Evolutionary conservation across 1,139 yeast genomes (phyloP), one percentile per base, ranked within the genome.

Genomic region (Taiozyma sp.): DNA sequence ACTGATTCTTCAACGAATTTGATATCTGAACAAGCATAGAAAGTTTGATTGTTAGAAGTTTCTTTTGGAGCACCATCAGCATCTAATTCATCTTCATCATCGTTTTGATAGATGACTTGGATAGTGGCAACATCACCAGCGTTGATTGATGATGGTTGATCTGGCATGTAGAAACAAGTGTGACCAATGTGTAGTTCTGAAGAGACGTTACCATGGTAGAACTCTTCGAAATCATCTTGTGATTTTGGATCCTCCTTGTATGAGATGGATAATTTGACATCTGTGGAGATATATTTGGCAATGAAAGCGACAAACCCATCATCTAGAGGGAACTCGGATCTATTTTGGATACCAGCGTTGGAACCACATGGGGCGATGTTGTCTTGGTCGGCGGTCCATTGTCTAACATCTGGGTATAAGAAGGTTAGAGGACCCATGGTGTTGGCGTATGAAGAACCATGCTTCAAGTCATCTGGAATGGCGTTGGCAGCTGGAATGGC

Each of bases 281-380:
- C 62, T 69, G 72, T 71, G 3, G 70, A 61, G 46, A 61, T 54
- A 47, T 69, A 68, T 57, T 71, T 70, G 44, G 75, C 71, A 44
- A 72, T 72, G 47, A 72, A 63, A 13, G 75, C 71, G 48, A 72
- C 66, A 47, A 72, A 71, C 43, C 76, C 76, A 46, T 71, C 72
- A 50, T 69, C 72, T 47, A 72, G 56, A 41, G 76, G 75, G 65
- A 72, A 72, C 10, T 67, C 67, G 11, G 73, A 58, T 62, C 76
- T 69, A 62, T 71, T 67, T 26, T 49, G 54, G 26, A 60, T 57
- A 24, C 64, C 61, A 19, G 68, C 63, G 48, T 62, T 58, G 9
- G 73, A 63, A 46, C 76, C 76, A 61, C 76, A 72, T 53, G 76
- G 76, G 10, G 74, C 73, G 41, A 63, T 61, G 56, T 68, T 69